Evolutionary conservation across 169 alveolate species (phyloP).

Genomic region (Cryptosporidium baileyi): DNA sequence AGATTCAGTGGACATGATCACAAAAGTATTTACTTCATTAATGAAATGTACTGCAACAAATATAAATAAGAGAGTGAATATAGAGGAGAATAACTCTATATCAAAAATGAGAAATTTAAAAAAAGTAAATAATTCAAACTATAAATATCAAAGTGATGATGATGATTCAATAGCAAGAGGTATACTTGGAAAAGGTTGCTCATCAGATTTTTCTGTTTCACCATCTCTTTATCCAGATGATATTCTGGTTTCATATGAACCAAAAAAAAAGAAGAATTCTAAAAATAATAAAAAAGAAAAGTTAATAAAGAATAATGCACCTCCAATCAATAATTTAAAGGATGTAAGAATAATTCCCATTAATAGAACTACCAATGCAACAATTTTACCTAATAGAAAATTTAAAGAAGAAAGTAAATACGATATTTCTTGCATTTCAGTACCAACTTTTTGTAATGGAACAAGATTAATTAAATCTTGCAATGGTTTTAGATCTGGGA

Average conservation of each 20-base stretch:
- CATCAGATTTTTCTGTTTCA: conserved; percentile 51
- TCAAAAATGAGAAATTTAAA: background rate
- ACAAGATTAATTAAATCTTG: conserved; percentile 3
- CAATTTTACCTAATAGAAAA: conserved; percentile 30
- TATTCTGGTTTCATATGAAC: conserved; percentile 52
- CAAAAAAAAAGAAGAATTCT: background rate
- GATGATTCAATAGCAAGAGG: conserved; percentile 54
- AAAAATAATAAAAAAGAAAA: background rate
- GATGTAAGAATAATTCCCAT: conserved; percentile 55
- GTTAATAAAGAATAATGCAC: background rate
- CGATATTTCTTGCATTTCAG: conserved; percentile 46
- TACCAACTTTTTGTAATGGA: conserved; percentile 15
- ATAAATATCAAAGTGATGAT: background rate
- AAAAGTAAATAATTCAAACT: background rate
- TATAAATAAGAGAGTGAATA: background rate
- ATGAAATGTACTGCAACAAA: conserved; percentile 65
- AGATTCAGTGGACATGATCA: conserved; percentile 19
- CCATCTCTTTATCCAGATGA: conserved; percentile 69
- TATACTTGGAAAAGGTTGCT: conserved; percentile 41
- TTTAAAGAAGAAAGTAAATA: conserved; percentile 17
- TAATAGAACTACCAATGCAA: conserved; percentile 29
- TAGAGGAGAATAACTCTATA: background rate
- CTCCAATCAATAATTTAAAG: background rate
- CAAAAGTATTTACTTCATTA: conserved; percentile 49
- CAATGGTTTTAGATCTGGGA: background rate